Evolutionary conservation across 2,329 filamentous ascomycete species (phyloP).

Genomic region (Fusarium poae): DNA sequence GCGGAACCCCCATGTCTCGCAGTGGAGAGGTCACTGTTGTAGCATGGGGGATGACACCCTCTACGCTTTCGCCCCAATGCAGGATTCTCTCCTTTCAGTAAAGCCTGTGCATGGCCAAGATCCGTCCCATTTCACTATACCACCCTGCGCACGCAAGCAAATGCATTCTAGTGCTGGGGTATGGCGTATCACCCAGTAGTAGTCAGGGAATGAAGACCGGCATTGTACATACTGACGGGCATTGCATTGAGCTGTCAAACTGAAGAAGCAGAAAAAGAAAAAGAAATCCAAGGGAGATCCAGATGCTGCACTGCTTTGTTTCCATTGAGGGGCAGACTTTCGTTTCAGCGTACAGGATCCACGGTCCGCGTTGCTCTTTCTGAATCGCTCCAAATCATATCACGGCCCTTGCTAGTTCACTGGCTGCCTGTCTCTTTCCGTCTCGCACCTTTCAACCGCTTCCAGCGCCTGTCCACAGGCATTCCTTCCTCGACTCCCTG

Average conservation of each 20-base stretch:
- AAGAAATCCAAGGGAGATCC: constrained; percentile 2
- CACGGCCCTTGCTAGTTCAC: constrained; percentile 34
- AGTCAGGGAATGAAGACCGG: not conserved
- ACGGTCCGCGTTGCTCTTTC: constrained; percentile 33
- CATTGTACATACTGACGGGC: constrained; percentile 19
- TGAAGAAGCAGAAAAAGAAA: constrained; percentile 5
- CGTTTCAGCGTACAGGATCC: constrained; percentile 39
- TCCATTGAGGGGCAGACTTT: constrained; percentile 37
- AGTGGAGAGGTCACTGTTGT: constrained; percentile 44
- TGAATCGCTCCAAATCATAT: constrained; percentile 33
- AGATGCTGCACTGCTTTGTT: constrained; percentile 19
- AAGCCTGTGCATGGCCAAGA: constrained; percentile 48
- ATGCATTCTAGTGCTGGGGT: constrained; percentile 34
- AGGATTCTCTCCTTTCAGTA: constrained; percentile 51
- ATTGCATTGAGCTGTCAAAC: constrained; percentile 34
- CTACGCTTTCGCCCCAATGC: constrained; percentile 53
- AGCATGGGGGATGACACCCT: constrained; percentile 50
- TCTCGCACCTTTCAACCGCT: constrained; percentile 20
- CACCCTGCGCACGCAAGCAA: constrained; percentile 34
- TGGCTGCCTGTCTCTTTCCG: constrained; percentile 23
- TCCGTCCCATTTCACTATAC: constrained; percentile 48
- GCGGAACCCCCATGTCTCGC: constrained; percentile 39
- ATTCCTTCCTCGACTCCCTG: constrained; percentile 29
- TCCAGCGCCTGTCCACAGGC: constrained; percentile 22
- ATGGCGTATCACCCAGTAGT: constrained; percentile 22